These are phyloP conservation scores for Ophidiomyces ophidiicola DNA, from an alignment of 2,329 filamentous ascomycete species.

Conservation along the genomic window DNA sequence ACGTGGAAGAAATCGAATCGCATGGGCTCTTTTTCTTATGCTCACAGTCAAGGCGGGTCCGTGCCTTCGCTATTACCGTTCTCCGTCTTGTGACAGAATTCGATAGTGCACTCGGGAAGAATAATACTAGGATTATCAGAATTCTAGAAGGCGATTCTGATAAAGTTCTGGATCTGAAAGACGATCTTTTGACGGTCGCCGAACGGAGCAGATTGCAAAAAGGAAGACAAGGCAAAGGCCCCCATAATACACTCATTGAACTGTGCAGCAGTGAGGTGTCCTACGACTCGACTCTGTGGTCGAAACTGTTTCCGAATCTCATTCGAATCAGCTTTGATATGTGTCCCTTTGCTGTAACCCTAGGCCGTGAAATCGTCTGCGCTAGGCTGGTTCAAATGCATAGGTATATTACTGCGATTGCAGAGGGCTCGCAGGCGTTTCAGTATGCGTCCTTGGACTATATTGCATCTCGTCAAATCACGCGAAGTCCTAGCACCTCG, in stretches of 20 bases:
- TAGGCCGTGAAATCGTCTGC: conserved; percentile 84
- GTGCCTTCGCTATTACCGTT: conserved; percentile 83
- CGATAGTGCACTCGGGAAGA: conserved; percentile 73
- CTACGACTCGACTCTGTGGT: conserved; percentile 92
- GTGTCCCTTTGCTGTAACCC: conserved; percentile 80
- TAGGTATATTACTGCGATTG: conserved; percentile 63
- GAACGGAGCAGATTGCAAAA: conserved; percentile 86
- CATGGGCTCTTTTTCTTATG: conserved; percentile 95
- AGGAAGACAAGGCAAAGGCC: conserved; percentile 72
- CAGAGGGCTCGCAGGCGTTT: conserved; percentile 40
- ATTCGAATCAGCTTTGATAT: conserved; percentile 81
- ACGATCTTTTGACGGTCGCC: conserved; percentile 69
- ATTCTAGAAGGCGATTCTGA: conserved; percentile 84
- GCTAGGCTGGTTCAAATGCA: conserved; percentile 90
- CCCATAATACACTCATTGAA: conserved; percentile 77
- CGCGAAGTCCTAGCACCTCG: conserved; percentile 38
- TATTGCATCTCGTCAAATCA: conserved; percentile 29
- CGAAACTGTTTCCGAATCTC: conserved; percentile 93
- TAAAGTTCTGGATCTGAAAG: conserved; percentile 81
- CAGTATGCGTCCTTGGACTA: conserved; percentile 26
- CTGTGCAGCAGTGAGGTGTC: conserved; percentile 90
- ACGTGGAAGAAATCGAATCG: conserved; percentile 93
- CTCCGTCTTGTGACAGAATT: conserved; percentile 87
- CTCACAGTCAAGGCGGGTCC: conserved; percentile 81
- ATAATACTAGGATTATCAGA: conserved; percentile 70